phyloP scores from a whole-genome alignment of 2,329 filamentous ascomycete genomes.

The Ophiosphaerella herpotricha region DNA sequence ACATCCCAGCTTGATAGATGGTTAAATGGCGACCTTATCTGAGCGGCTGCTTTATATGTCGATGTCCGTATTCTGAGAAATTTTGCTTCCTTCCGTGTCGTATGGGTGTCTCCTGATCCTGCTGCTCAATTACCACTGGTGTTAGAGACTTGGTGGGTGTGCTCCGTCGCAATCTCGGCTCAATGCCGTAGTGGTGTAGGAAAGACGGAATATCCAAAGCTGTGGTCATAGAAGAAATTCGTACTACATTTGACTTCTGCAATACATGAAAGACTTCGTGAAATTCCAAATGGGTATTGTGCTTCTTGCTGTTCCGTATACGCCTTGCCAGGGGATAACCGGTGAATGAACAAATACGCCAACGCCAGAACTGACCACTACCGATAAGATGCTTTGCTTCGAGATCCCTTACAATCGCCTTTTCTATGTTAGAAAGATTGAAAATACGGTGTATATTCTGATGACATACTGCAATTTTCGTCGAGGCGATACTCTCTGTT shows the following conservation, averaged over 20 bases:
- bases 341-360: slow-evolving; percentile 12
- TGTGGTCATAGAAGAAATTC: slow-evolving; percentile 14
- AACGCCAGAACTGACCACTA: slow-evolving; percentile 4
- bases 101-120: neutral
- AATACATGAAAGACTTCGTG: slow-evolving; percentile 13
- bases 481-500: slow-evolving; percentile 54
- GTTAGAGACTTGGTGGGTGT: neutral
- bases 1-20: slow-evolving; percentile 2
- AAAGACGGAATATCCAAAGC: slow-evolving; percentile 5
- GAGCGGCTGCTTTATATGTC: neutral
- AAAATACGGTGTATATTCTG: neutral
- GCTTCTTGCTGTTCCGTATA: slow-evolving; percentile 29
- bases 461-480: slow-evolving; percentile 52
- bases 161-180: slow-evolving; percentile 12
- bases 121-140: neutral
- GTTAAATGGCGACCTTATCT: slow-evolving; percentile 1
- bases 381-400: slow-evolving; percentile 18
- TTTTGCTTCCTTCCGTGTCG: neutral
- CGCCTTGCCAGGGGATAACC: slow-evolving; percentile 36
- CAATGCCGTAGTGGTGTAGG: slow-evolving; percentile 10
- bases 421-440: slow-evolving; percentile 16
- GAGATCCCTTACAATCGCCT: slow-evolving; percentile 43
- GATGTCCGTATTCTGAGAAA: neutral
- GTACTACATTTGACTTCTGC: slow-evolving; percentile 33
- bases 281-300: slow-evolving; percentile 41